Evolutionary conservation across 352 stramenopile species (phyloP).

Genomic region (Globisporangium megalacanthum): DNA sequence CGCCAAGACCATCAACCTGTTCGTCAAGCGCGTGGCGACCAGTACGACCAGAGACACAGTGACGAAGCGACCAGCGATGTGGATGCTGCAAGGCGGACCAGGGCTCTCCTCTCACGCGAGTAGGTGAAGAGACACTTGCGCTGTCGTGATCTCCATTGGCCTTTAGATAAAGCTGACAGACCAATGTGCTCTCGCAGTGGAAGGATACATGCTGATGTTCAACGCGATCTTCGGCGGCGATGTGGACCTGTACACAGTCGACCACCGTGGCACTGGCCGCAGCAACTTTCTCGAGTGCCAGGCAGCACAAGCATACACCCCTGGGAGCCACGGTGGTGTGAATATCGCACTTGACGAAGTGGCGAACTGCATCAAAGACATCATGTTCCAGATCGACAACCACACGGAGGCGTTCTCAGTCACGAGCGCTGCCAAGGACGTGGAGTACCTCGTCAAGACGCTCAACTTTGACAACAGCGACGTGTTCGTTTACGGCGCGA

Average conservation of each 20-base stretch:
- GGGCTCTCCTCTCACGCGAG: conserved; percentile 13
- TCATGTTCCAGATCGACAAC: conserved; percentile 30
- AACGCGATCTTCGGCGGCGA: conserved; percentile 8
- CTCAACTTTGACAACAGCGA: conserved; percentile 12
- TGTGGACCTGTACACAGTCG: conserved; percentile 42
- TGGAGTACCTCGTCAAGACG: conserved; percentile 17
- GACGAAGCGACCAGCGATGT: conserved; percentile 8
- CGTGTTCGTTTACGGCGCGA: conserved; percentile 27
- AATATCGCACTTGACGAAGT: conserved; percentile 20
- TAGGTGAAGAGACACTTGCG: conserved; percentile 5
- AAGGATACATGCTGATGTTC: conserved; percentile 17
- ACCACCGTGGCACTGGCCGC: conserved; percentile 46
- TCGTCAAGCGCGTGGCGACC: conserved; percentile 19
- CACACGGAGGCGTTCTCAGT: conserved; percentile 32
- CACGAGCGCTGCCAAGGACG: conserved; percentile 35
- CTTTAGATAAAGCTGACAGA: neutral
- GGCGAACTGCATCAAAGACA: conserved; percentile 23
- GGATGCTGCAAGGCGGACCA: conserved; percentile 29
- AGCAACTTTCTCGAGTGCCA: conserved; percentile 35
- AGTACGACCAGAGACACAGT: neutral
- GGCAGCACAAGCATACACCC: conserved; percentile 24
- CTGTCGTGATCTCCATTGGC: neutral
- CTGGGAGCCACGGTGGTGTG: conserved; percentile 15
- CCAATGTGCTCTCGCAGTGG: conserved; percentile 15
- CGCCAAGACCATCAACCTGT: conserved; percentile 22